Base-by-base conservation (phyloP, 2,329 filamentous ascomycete genomes). In the Botrytis byssoidea region DNA sequence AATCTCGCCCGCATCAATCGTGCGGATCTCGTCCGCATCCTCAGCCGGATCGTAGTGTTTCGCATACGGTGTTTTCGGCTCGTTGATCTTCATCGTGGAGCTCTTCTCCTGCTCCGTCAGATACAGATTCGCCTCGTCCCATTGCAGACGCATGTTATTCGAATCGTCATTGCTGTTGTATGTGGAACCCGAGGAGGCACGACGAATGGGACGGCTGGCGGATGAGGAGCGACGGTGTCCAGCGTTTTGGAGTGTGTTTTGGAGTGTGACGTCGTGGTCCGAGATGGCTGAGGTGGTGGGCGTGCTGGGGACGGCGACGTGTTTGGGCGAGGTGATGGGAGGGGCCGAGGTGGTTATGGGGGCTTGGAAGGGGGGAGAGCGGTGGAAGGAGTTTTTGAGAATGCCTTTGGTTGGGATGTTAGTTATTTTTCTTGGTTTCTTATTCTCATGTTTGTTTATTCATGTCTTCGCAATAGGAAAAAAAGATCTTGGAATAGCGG, bases 91-190 rank as follows among this genome's bases (percentile, higher is more conserved):
- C 96, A 99, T 99, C 74, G 95, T 98, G 75, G 92, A 92, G 74
- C 91, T 94, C 83, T 93, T 95, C 83, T 98, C 94, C 83, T 98
- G 95, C 85, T 99, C 96, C 12, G 96, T 96, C 71, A 99, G 88
- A 84, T 98, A 99, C 46, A 99, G 88, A 81, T 99, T 99, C 64
- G 93, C 96, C 85, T 99, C 96, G 83, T 99, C 96, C 96, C 96
- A 99, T 85, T 98, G 97, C 78, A 99, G 91, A 76, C 93, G 92
- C 74, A 88, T 91, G 73, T 86, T 87, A 67, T 90, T 87, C 69
- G 89, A 88, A 48, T 85, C 84, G 74, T 67, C 72, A n/a, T 64
- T 1, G 55, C 48, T 59, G 0, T 57, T 57, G 51, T 57, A 29
- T 57, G 75, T 61, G 4, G 76, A 76, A 7, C 78, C 75, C 18